Evolutionary conservation across 2,329 filamentous ascomycete genomes (phyloP).

Genomic region (Ophiosphaerella narmari): DNA sequence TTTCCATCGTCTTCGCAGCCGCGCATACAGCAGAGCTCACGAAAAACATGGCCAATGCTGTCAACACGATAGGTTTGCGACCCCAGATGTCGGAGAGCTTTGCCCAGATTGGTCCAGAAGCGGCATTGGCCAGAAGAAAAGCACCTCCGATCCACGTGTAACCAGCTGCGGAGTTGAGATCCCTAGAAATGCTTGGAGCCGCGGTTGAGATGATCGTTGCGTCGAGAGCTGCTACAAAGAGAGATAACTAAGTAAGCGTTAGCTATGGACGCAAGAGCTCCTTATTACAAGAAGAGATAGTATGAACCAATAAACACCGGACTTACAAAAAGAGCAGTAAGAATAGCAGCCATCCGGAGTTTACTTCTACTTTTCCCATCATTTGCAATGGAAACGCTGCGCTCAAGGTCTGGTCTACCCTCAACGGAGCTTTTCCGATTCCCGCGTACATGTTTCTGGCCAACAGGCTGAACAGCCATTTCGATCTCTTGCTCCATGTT

Average conservation of each 20-base stretch:
- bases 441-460: background rate
- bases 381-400: constrained; percentile 5
- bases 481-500: constrained; percentile 18
- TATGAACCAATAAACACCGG: background rate
- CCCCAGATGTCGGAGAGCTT: constrained; percentile 64
- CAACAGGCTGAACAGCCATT: constrained; percentile 7
- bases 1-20: constrained; percentile 60
- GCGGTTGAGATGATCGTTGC: constrained; percentile 68
- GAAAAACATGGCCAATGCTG: constrained; percentile 62
- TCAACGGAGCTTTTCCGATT: constrained; percentile 1
- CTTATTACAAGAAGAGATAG: background rate
- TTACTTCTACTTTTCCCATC: constrained; percentile 27
- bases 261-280: background rate
- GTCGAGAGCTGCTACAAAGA: constrained; percentile 51
- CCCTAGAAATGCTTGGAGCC: constrained; percentile 66
- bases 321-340: constrained; percentile 42
- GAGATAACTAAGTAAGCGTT: constrained; percentile 34
- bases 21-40: constrained; percentile 65
- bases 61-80: constrained; percentile 58
- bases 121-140: constrained; percentile 72
- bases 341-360: constrained; percentile 32
- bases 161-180: constrained; percentile 68
- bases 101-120: constrained; percentile 72
- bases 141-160: constrained; percentile 80
- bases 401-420: constrained; percentile 2